A percentile compares a stretch with the other conserved stretches of the same genome.
These are phyloP conservation scores for Physcomitrium patens DNA, from an alignment of 225 moss, liverwort and hornwort genomes.

Conservation along the genomic window DNA sequence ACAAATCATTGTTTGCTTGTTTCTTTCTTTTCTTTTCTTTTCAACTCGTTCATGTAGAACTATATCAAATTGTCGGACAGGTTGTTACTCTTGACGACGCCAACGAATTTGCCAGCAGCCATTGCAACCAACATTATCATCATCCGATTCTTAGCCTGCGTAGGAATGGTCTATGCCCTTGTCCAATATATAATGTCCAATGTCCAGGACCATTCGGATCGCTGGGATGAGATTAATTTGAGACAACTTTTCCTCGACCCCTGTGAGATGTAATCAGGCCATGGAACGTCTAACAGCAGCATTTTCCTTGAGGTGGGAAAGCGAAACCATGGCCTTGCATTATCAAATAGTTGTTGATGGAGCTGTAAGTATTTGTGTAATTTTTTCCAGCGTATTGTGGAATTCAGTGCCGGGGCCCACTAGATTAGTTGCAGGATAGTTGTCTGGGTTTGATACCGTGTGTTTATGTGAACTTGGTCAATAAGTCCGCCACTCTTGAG, in stretches of 20 bases:
- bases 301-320: too few species aligned
- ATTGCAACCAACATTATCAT: conserved; percentile 87
- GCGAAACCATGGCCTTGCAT: too few species aligned
- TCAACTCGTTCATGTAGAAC: conserved; percentile 98
- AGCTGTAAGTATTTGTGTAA: too few species aligned
- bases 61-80: conserved; percentile 87
- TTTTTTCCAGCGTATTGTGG: too few species aligned
- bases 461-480: too few species aligned
- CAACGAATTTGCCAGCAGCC: conserved; percentile 92
- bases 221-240: conserved; percentile 95
- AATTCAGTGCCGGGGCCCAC: too few species aligned
- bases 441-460: too few species aligned
- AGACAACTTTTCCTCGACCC: conserved; percentile 20
- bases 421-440: too few species aligned
- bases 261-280: background rate
- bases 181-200: conserved; percentile 77
- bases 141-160: conserved; percentile 75
- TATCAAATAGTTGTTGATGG: too few species aligned
- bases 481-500: too few species aligned
- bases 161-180: conserved; percentile 78
- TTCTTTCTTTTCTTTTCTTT: background rate
- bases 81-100: conserved; percentile 81
- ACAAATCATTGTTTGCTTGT: conserved; percentile 72
- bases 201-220: conserved; percentile 86
- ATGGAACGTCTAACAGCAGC: too few species aligned